These are phyloP conservation scores for Fagopyrum homotropicum DNA, from an alignment of 148 eudicot species.

Conservation along the genomic window DNA sequence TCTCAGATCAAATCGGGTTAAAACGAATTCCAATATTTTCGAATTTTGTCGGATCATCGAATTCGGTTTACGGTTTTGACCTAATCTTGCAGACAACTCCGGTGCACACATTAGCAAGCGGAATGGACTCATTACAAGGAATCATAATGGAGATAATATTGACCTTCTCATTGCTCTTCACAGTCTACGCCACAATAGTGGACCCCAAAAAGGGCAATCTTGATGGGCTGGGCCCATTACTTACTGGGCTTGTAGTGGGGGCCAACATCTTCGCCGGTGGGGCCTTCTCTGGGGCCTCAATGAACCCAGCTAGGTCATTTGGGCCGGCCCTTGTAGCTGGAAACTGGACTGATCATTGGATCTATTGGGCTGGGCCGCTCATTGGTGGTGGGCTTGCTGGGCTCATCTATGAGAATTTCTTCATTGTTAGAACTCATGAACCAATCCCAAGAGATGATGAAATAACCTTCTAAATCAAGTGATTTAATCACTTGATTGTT, in stretches of 20 bases:
- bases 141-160: conserved; percentile 69
- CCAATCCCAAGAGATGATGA: conserved; percentile 55
- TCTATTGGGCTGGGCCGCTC: conserved; percentile 94
- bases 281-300: conserved; percentile 78
- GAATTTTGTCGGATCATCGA: too few relatives aligned
- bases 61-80: too few relatives aligned
- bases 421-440: conserved; percentile 53
- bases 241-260: conserved; percentile 81
- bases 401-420: conserved; percentile 66
- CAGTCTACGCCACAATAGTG: conserved; percentile 77
- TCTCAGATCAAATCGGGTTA: too few relatives aligned
- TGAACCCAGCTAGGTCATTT: conserved; percentile 97
- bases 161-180: conserved; percentile 81
- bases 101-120: conserved; percentile 54
- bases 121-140: conserved; percentile 57
- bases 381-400: conserved; percentile 90
- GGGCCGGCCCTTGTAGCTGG: conserved; percentile 83
- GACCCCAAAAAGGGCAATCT: conserved; percentile 86
- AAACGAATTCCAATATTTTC: too few relatives aligned
- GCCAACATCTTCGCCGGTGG: conserved; percentile 90
- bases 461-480: conserved; percentile 19
- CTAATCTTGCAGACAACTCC: conserved; percentile 52
- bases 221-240: conserved; percentile 63
- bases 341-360: conserved; percentile 82
- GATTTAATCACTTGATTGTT: not conserved